Conservation (phyloP, 2,329 filamentous ascomycete species). For the Aureobasidium sp. region DNA sequence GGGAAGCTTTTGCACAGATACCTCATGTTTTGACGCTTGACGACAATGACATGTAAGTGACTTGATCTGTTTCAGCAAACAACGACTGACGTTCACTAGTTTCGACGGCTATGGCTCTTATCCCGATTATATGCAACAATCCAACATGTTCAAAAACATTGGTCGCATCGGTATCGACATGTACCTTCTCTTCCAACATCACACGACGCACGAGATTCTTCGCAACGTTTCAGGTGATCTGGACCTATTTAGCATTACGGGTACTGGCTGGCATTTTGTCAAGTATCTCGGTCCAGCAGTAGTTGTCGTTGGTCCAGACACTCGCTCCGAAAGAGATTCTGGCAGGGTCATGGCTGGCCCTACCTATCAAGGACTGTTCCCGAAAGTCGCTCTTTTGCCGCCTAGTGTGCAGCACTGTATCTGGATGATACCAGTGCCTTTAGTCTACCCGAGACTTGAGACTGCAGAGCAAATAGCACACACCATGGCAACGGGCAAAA, state of each 20-base stretch:
- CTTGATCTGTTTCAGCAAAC: not conserved
- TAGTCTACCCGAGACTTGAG: constrained; percentile 86
- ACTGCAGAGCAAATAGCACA: constrained; percentile 85
- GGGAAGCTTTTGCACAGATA: constrained; percentile 96
- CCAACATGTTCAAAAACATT: constrained; percentile 97
- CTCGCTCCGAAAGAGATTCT: constrained; percentile 83
- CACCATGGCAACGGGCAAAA: constrained; percentile 90
- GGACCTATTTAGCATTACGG: constrained; percentile 93
- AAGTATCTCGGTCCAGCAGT: constrained; percentile 92
- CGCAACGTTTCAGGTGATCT: constrained; percentile 80
- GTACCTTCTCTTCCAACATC: constrained; percentile 97
- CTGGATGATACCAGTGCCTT: constrained; percentile 87
- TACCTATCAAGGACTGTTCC: constrained; percentile 95
- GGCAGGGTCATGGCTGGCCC: constrained; percentile 85
- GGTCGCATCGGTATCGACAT: constrained; percentile 92
- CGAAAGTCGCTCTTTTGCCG: constrained; percentile 84
- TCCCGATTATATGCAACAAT: constrained; percentile 96
- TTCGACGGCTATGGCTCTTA: constrained; percentile 98
- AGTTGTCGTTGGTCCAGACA: constrained; percentile 83
- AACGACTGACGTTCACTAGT: constrained; percentile 39
- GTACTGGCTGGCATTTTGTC: constrained; percentile 97
- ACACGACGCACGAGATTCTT: constrained; percentile 89
- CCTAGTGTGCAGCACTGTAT: constrained; percentile 93
- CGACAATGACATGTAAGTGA: constrained; percentile 91
- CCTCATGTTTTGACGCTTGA: constrained; percentile 89